A percentile compares a stretch with the other conserved stretches of the same genome.
These are phyloP conservation scores for Marvania coccoides DNA, from an alignment of 139 green algal species.

Conservation along the genomic window DNA sequence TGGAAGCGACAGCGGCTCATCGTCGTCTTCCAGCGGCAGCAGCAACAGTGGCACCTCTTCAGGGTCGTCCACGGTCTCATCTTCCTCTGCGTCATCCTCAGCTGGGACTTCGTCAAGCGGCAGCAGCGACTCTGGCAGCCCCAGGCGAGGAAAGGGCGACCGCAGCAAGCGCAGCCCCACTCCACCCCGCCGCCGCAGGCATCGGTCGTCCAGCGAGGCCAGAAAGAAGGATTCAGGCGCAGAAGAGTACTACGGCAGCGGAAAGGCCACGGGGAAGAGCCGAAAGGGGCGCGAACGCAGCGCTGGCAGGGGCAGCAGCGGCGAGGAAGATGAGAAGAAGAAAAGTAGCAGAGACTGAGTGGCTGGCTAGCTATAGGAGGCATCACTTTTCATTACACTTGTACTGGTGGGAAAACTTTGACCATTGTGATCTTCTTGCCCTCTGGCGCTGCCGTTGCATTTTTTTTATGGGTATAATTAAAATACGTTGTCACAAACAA, in stretches of 20 bases:
- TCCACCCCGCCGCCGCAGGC: no score
- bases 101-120: not conserved
- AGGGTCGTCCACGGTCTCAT: constrained; percentile 2
- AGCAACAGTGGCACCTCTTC: constrained; percentile 5
- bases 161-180: not conserved
- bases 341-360: no score
- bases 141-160: not conserved
- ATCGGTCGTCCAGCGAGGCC: no score
- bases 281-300: not conserved
- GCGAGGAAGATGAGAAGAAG: no score
- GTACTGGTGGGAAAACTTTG: no score
- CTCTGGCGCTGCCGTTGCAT: no score
- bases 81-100: constrained; percentile 4
- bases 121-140: constrained; percentile 5
- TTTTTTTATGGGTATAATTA: no score
- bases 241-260: not conserved
- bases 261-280: not conserved
- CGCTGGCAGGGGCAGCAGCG: not conserved
- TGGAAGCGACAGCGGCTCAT: constrained; percentile 7
- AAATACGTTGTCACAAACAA: no score
- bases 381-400: no score
- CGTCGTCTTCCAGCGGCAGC: constrained; percentile 4
- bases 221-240: not conserved
- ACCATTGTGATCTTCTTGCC: no score
- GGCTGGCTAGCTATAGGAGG: no score